Percentiles rank a stretch among this genome's conserved stretches.
phyloP scores from a whole-genome alignment of 2,329 filamentous ascomycete species.

The Fusarium decemcellulare region DNA sequence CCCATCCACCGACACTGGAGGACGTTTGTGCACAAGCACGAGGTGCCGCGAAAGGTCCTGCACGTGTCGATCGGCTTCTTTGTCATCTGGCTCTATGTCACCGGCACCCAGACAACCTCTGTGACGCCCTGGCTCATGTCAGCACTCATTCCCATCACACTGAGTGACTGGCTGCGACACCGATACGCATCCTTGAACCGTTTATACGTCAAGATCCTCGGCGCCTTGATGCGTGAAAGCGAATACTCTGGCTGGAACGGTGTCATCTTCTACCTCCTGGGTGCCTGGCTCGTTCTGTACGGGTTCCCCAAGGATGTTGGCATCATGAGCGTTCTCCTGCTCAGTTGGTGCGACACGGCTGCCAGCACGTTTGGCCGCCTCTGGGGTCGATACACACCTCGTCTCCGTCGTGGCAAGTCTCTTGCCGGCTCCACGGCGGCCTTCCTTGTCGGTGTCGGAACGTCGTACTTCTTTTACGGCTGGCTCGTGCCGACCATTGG shows the following conservation, averaged over 20 bases:
- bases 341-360: slow-evolving; percentile 98
- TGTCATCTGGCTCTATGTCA: slow-evolving; percentile 87
- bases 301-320: slow-evolving; percentile 95
- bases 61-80: slow-evolving; percentile 98
- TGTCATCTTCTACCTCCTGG: slow-evolving; percentile 95
- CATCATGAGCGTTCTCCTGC: slow-evolving; percentile 88
- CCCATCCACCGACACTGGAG: slow-evolving; percentile 95
- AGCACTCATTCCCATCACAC: slow-evolving; percentile 86
- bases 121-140: slow-evolving; percentile 90
- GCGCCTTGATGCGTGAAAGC: slow-evolving; percentile 96
- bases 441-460: slow-evolving; percentile 84
- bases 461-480: slow-evolving; percentile 91
- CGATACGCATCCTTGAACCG: slow-evolving; percentile 85
- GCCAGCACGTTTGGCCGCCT: slow-evolving; percentile 93
- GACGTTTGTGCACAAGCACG: slow-evolving; percentile 94
- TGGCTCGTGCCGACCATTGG: slow-evolving; percentile 80
- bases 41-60: slow-evolving; percentile 92
- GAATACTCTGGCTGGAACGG: slow-evolving; percentile 96
- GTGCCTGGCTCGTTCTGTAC: slow-evolving; percentile 86
- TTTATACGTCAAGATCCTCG: slow-evolving; percentile 86
- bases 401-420: slow-evolving; percentile 89
- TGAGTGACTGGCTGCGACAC: slow-evolving; percentile 87
- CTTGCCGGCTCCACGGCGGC: slow-evolving; percentile 90
- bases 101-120: slow-evolving; percentile 80
- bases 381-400: slow-evolving; percentile 90